These are phyloP conservation scores for Ceratobasidium theobromae DNA, from an alignment of 1,284 basidiomycete species.

Conservation along the genomic window DNA sequence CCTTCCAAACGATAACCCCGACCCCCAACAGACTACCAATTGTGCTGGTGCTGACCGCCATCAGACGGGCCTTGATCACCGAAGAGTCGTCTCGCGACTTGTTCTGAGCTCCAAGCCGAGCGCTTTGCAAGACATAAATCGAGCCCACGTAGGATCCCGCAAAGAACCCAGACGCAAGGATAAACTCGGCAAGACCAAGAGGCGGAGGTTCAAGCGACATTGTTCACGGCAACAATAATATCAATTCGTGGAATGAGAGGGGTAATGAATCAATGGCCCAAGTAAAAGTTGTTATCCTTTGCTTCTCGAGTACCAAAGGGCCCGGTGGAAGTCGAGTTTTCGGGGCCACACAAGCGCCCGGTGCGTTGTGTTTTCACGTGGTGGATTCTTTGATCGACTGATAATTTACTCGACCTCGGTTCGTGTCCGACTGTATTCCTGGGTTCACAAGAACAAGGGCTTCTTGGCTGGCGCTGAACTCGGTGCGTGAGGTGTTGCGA, in stretches of 20 bases:
- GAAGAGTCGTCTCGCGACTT: slow-evolving; percentile 71
- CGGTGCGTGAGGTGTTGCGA: not conserved
- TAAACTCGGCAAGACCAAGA: slow-evolving; percentile 45
- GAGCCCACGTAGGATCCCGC: slow-evolving; percentile 61
- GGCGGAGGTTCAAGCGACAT: slow-evolving; percentile 15
- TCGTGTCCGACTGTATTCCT: not conserved
- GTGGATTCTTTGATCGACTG: not conserved
- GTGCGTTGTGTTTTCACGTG: too few relatives aligned
- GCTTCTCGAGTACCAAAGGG: too few relatives aligned
- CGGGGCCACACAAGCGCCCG: too few relatives aligned
- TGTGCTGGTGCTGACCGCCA: slow-evolving; percentile 60
- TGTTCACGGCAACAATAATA: not conserved
- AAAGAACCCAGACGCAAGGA: slow-evolving; percentile 53
- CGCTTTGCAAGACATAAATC: slow-evolving; percentile 60
- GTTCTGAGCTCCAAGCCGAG: slow-evolving; percentile 50
- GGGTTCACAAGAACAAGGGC: not conserved
- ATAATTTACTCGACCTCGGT: not conserved
- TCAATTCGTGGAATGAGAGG: not conserved
- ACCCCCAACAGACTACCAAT: slow-evolving; percentile 53
- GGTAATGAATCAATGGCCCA: not conserved
- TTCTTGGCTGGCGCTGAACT: not conserved
- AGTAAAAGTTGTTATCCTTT: not conserved
- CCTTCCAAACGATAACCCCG: slow-evolving; percentile 32
- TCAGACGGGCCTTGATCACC: slow-evolving; percentile 68
- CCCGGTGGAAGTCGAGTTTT: too few relatives aligned